Evolutionary conservation across 345 rosid species (phyloP), one percentile per base, ranked within the genome.

Genomic region (Arabidopsis arenosa): DNA sequence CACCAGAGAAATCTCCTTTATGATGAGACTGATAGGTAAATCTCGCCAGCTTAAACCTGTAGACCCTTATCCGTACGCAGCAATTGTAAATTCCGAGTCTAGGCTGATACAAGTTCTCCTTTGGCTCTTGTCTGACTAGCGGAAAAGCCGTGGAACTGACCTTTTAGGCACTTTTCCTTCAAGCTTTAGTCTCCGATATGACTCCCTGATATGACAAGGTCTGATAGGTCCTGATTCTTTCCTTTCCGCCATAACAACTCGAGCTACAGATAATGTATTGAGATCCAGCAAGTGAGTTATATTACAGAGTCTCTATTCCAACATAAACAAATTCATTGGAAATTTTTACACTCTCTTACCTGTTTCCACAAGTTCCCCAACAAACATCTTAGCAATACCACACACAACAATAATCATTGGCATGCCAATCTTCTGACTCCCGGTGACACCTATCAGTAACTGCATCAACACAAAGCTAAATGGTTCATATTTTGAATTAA

Each of bases 361-460:
- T 84, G 90, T 91, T 83, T 96, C 99, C 32, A 96, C 85, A 57
- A 93, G 93, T 72, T 96, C 98, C n/a, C 98, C 98, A n/a, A 93
- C 99, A 81, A 93, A 96, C 99, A 96, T 88, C 83, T 96, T 96
- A 7, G 96, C 95, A 36, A 96, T 93, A 60, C 98, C 98, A 67
- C 96, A 93, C 54, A 86, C 90, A 5, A 85, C 97, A 44, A 91
- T 96, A 3, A 89, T 88, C 87, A 96, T 86, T 13, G 97, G 99
- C 68, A 87, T 47, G 56, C 66, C 57, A 66, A 89, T 81, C 83
- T 93, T 96, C 83, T 96, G 99, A 82, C 81, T 79, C 75, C 97
- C 96, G 4, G 93, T 91, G 49, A 91, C 82, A 81, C 92, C 86
- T 63, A 63, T 63, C 70, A 96, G 73, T 79, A 96, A 74, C 97